These are phyloP conservation scores for Xylaria sp. DNA, from an alignment of 2,329 filamentous ascomycete genomes.

Conservation along the genomic window DNA sequence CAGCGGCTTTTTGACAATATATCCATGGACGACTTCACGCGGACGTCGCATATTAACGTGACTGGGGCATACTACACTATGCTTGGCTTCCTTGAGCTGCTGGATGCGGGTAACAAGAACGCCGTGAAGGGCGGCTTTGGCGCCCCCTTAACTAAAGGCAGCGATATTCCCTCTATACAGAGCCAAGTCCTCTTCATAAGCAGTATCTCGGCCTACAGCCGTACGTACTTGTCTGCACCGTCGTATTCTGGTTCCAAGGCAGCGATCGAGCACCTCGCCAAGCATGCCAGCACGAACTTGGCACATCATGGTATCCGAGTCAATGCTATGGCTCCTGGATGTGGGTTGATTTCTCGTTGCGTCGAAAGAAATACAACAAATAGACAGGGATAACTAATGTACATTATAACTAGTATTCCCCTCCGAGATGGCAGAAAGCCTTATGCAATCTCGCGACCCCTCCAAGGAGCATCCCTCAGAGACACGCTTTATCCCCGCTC, in stretches of 20 bases:
- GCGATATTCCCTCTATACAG: constrained; percentile 45
- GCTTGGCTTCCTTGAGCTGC: constrained; percentile 48
- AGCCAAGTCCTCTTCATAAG: constrained; percentile 48
- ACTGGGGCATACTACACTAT: constrained; percentile 49
- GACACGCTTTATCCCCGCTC: constrained; percentile 43
- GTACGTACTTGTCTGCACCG: constrained; percentile 28
- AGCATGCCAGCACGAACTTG: constrained; percentile 46
- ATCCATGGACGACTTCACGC: constrained; percentile 70
- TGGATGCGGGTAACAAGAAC: constrained; percentile 49
- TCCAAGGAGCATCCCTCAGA: constrained; percentile 40
- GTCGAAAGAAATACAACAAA: neutral
- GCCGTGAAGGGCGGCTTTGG: constrained; percentile 44
- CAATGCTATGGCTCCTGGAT: constrained; percentile 48
- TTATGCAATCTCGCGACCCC: constrained; percentile 43
- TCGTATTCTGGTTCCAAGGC: constrained; percentile 46
- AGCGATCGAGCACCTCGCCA: constrained; percentile 46
- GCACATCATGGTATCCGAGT: constrained; percentile 44
- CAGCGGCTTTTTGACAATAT: constrained; percentile 62
- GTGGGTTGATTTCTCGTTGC: constrained; percentile 39
- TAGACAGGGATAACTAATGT: neutral
- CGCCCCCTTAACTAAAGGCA: constrained; percentile 26
- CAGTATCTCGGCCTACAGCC: constrained; percentile 43
- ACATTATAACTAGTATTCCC: constrained; percentile 44
- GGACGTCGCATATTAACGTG: constrained; percentile 57
- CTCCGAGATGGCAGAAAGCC: constrained; percentile 38